Base-by-base conservation (phyloP, 2,329 filamentous ascomycete species). In the Claviceps paspali region DNA sequence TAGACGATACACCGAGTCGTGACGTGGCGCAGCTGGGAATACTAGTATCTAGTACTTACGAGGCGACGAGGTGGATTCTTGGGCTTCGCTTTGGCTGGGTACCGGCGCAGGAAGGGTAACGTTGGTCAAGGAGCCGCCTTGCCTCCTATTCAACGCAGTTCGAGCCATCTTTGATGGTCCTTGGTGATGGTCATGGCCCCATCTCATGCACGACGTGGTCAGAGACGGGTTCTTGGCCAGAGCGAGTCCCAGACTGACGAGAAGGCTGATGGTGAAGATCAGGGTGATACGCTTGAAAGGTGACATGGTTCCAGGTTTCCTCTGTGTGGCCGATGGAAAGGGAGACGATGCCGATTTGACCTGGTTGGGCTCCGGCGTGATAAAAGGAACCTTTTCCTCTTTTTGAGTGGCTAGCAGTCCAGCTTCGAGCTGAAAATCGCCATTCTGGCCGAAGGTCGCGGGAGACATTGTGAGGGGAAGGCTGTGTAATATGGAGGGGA, bases 191-290 rank as follows among this genome's bases (percentile, higher is more conserved):
- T 31, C 23, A 32, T 33, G 27, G 19, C 19, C 12, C 40, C 40
- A 42, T 19, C 27, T 23, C 22, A 33, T 24, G 30, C 34, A 35
- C 5, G 30, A 36, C 9, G 17, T n/a, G 6, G 31, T n/a, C 34
- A 39, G 17, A 11, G 34, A 29, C 3, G 33, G 11, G 27, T 38
- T 18, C 27, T 30, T 26, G 26, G 37, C 38, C 24, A 39, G 23
- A 15, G 40, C 47, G 10, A 52, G 44, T 19, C 47, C 48, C 28
- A 52, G 40, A 32, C 49, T 48, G 11, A 52, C 42, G 37, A 54
- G 41, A 37, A 51, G 45, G 38, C 49, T 48, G 14, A 52, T 41
- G 29, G 47, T 40, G 33, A 53, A 7, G 29, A 45, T 36, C 22
- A 47, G 17, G 19, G 38, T 27, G 8, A 43, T 32, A 30, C 42